Conservation (phyloP, 2,329 filamentous ascomycete genomes). For the Fusarium cicatricum region DNA sequence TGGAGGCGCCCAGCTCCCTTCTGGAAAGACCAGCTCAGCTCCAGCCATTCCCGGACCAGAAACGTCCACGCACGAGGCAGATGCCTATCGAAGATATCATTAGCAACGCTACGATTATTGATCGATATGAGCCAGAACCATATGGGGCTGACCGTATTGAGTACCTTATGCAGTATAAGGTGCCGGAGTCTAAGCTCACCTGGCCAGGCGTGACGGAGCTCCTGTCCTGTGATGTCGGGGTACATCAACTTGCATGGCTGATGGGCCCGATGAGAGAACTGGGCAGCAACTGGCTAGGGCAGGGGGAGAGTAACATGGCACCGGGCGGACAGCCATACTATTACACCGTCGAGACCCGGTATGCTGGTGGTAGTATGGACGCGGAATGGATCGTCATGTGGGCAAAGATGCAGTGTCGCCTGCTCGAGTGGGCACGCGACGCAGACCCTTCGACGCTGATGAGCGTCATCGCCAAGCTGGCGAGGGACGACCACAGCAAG, state of each 20-base stretch:
- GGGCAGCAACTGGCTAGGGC: conserved; percentile 35
- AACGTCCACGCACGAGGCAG: not conserved
- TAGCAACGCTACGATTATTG: not conserved
- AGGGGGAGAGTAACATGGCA: conserved; percentile 8
- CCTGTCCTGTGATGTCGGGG: conserved; percentile 34
- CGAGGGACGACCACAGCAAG: conserved; percentile 5
- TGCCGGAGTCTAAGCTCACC: conserved; percentile 5
- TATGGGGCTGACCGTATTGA: no score
- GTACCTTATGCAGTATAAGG: not conserved
- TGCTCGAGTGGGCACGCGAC: conserved; percentile 42
- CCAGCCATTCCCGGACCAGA: conserved; percentile 2
- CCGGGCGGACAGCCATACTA: no score
- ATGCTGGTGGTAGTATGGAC: conserved; percentile 47
- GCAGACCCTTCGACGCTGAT: conserved; percentile 43
- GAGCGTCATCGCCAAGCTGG: conserved; percentile 38
- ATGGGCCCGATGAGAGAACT: conserved; percentile 33
- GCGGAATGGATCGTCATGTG: conserved; percentile 47
- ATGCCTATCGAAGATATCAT: not conserved
- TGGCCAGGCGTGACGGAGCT: conserved; percentile 40
- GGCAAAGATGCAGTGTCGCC: conserved; percentile 45
- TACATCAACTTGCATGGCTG: conserved; percentile 35
- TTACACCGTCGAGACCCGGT: conserved; percentile 49
- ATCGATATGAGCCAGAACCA: not conserved
- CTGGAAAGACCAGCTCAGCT: not conserved
- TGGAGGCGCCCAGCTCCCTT: not conserved